These are phyloP conservation scores for Calocybe gangraenosa DNA, from an alignment of 768 basidiomycete genomes.

Conservation along the genomic window DNA sequence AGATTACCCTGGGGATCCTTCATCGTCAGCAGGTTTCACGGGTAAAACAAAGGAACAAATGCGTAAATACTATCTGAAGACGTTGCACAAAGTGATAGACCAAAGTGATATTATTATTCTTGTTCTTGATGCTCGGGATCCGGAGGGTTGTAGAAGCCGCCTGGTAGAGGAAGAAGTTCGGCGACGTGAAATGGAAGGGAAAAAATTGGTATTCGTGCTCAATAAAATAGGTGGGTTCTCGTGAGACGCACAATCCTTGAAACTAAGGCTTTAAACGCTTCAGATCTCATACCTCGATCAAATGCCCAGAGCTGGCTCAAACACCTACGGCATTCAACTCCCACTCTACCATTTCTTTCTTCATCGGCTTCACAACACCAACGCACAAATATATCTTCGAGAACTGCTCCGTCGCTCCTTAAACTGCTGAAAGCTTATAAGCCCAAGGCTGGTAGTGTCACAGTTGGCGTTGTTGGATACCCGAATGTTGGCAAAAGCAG, in stretches of 20 bases:
- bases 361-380: constrained; percentile 73
- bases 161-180: constrained; percentile 94
- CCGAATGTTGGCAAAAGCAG: constrained; percentile 98
- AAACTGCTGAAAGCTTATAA: constrained; percentile 83
- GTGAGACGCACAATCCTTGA: background rate
- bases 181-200: constrained; percentile 80
- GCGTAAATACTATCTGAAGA: constrained; percentile 69
- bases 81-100: constrained; percentile 89
- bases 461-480: constrained; percentile 91
- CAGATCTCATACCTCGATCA: constrained; percentile 84
- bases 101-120: constrained; percentile 88
- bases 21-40: constrained; percentile 24
- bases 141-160: constrained; percentile 87
- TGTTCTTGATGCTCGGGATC: constrained; percentile 92
- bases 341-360: constrained; percentile 88
- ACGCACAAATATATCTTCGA: constrained; percentile 74
- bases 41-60: constrained; percentile 65
- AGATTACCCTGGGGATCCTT: constrained; percentile 22
- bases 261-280: background rate
- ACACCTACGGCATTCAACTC: constrained; percentile 87
- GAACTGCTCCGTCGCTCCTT: constrained; percentile 72
- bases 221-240: constrained; percentile 84
- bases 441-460: constrained; percentile 66
- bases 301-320: constrained; percentile 91
- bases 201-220: constrained; percentile 89